These are phyloP conservation scores for Rhododendron henanense DNA, from an alignment of 148 eudicot species.

Conservation along the genomic window DNA sequence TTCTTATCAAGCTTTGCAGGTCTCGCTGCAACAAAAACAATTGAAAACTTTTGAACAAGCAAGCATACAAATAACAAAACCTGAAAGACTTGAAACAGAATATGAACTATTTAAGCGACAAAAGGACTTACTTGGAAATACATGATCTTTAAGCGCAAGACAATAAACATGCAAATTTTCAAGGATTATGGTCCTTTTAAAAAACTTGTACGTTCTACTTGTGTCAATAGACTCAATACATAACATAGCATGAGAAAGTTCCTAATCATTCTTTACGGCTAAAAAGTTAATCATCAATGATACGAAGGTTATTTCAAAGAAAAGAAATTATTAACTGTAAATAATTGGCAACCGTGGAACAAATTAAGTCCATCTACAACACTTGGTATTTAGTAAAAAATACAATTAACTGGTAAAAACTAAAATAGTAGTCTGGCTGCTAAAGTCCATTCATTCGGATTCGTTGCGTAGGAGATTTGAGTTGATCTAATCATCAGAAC, in stretches of 20 bases:
- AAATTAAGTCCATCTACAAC: neutral
- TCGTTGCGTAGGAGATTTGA: neutral
- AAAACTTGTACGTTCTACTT: neutral
- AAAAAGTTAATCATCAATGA: neutral
- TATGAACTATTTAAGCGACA: neutral
- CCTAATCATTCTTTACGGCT: neutral
- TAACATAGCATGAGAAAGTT: neutral
- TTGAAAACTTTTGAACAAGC: neutral
- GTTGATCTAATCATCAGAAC: neutral
- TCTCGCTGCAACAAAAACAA: constrained; percentile 41
- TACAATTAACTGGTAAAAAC: neutral
- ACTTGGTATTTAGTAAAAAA: neutral
- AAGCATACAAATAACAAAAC: neutral
- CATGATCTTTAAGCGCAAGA: neutral
- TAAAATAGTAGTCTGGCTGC: neutral
- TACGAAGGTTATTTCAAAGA: neutral
- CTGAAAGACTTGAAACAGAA: neutral
- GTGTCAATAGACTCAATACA: neutral
- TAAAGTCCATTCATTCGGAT: neutral
- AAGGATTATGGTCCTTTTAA: neutral
- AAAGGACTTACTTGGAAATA: neutral
- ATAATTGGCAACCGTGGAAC: neutral
- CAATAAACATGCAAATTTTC: neutral
- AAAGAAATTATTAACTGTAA: neutral
- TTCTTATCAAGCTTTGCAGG: constrained; percentile 76